Evolutionary conservation across 495 filamentous ascomycete species (phyloP).

Genomic region (Endocarpon pusillum): DNA sequence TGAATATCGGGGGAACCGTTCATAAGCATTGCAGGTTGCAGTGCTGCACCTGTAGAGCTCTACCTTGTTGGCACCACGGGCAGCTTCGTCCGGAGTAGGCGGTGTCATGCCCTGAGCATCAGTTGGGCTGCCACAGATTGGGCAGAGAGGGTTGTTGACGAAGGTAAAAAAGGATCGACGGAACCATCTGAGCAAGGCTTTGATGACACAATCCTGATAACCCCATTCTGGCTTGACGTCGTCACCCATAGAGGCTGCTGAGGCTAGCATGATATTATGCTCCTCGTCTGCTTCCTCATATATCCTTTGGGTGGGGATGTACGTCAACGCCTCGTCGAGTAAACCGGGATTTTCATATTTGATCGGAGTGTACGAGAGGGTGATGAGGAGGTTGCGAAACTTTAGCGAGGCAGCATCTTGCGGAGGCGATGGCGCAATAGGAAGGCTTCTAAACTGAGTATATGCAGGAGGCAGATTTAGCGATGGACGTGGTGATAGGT

Average conservation of each 20-base stretch:
- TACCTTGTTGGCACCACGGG: constrained; percentile 68
- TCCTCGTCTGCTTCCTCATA: constrained; percentile 93
- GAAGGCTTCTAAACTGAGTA: constrained; percentile 51
- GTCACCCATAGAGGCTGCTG: constrained; percentile 68
- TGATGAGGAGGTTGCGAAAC: constrained; percentile 68
- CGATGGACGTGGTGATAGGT: constrained; percentile 18
- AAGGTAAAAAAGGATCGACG: constrained; percentile 86
- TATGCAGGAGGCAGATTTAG: constrained; percentile 41
- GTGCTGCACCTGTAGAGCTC: constrained; percentile 79
- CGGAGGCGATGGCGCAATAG: constrained; percentile 66
- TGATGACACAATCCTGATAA: constrained; percentile 93
- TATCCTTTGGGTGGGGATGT: constrained; percentile 79
- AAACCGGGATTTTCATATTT: constrained; percentile 96
- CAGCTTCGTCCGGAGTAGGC: constrained; percentile 74
- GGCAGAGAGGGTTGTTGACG: constrained; percentile 87
- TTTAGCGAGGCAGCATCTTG: constrained; percentile 56
- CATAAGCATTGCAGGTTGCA: constrained; percentile 49
- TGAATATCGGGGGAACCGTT: constrained; percentile 85
- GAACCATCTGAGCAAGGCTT: constrained; percentile 85
- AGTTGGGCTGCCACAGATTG: constrained; percentile 65
- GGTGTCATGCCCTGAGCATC: constrained; percentile 63
- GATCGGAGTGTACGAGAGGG: constrained; percentile 65
- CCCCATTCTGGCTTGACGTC: constrained; percentile 79
- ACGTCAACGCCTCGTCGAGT: constrained; percentile 75
- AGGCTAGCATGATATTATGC: constrained; percentile 64